phyloP scores from a whole-genome alignment of 331 rosid species.

The Quercus tomentella region DNA sequence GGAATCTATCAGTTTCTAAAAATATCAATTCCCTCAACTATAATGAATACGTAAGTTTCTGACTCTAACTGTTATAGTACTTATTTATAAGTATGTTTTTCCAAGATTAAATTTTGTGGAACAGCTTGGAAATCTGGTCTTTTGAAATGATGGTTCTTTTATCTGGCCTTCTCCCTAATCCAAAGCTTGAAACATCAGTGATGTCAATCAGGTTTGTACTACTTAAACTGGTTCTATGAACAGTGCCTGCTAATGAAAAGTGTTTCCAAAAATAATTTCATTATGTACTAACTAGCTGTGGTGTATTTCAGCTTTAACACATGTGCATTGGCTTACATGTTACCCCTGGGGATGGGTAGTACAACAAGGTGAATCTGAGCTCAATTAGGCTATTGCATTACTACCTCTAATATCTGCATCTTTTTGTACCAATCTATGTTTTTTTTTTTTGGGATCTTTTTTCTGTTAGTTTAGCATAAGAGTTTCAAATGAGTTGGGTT shows the following conservation, averaged over 20 bases:
- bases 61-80: too few relatives aligned
- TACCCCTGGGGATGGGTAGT: conserved; percentile 46
- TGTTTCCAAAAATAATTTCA: background rate
- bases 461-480: conserved; percentile 20
- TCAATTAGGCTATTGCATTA: background rate
- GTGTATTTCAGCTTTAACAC: conserved; percentile 37
- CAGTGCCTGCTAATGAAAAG: background rate
- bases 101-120: background rate
- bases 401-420: background rate
- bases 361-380: conserved; percentile 28
- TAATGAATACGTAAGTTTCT: conserved; percentile 29
- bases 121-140: conserved; percentile 50
- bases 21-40: conserved; percentile 40
- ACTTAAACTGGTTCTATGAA: background rate
- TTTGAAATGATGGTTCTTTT: conserved; percentile 46
- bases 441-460: background rate
- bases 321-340: conserved; percentile 31
- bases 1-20: conserved; percentile 30
- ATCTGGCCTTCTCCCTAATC: conserved; percentile 46
- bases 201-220: conserved; percentile 37
- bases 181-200: conserved; percentile 51
- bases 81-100: too few relatives aligned
- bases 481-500: conserved; percentile 45
- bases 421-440: background rate
- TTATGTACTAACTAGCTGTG: background rate